Evolutionary conservation across 352 stramenopile species (phyloP), one percentile per base, ranked within the genome.

Genomic region (Pythium volutum): DNA sequence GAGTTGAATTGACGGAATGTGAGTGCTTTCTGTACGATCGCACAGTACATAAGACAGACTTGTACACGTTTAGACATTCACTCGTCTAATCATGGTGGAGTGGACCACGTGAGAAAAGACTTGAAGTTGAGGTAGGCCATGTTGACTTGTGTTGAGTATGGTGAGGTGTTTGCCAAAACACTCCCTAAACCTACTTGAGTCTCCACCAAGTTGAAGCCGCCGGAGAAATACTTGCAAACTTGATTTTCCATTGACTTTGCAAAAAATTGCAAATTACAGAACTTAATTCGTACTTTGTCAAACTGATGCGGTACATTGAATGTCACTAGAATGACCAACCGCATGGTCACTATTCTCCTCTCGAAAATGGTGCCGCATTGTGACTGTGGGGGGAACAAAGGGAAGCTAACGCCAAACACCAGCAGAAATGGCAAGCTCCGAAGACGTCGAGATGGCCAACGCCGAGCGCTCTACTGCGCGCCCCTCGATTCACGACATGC

Each of bases 371-470:
- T n/a, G n/a, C n/a, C n/a, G n/a, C 14, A 0, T 36, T 36, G 31
- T 36, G 31, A n/a, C n/a, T n/a, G n/a, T n/a, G 9, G 31, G 31
- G 31, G 31, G 12, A 36, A 36, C 8, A 2, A 10, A 36, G 31
- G 22, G 33, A 11, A 10, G 34, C 9, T 1, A 27, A 14, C 12
- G 1, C 1, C 36, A 22, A 10, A 18, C 18, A 5, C 18, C 36
- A 10, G n/a, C 14, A 22, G n/a, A 18, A 47, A 66, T 53, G 49
- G 33, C 59, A 23, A 46, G 49, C 33, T 10, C 26, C 4, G 46
- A 27, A 26, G 59, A 66, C 49, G 59, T 66, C n/a, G 59, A 66
- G 29, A 66, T 66, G 49, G 59, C 49, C 15, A 39, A 66, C 59
- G 59, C 50, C 36, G 39, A 26, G 10, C 49, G 39, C 22, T n/a